Conservation (phyloP, 805 yeast species). For the Candida verbasci region DNA sequence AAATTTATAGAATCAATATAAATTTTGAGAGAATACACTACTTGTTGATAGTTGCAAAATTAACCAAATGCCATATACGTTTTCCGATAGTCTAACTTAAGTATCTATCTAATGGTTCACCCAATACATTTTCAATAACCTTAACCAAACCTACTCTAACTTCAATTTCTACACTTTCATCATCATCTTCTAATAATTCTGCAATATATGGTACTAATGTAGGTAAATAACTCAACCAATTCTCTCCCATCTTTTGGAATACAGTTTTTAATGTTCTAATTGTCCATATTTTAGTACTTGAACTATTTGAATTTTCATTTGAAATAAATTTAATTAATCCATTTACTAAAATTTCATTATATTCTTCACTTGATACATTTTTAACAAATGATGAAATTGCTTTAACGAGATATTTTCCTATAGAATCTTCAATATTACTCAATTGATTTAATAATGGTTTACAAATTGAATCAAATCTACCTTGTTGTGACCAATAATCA, state of each 20-base stretch:
- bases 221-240: slow-evolving; percentile 87
- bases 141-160: slow-evolving; percentile 87
- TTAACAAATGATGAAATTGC: slow-evolving; percentile 71
- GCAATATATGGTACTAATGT: slow-evolving; percentile 95
- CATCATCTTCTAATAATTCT: slow-evolving; percentile 92
- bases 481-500: slow-evolving; percentile 90
- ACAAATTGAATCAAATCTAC: slow-evolving; percentile 73
- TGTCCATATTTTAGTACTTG: slow-evolving; percentile 80
- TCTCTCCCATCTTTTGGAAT: slow-evolving; percentile 90
- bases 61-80: no score
- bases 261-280: slow-evolving; percentile 72
- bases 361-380: slow-evolving; percentile 63
- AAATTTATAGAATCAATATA: slow-evolving; percentile 1
- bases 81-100: slow-evolving; percentile 47
- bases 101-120: slow-evolving; percentile 90
- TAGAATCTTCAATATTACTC: slow-evolving; percentile 58
- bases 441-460: slow-evolving; percentile 64
- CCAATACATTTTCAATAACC: slow-evolving; percentile 86
- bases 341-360: slow-evolving; percentile 59
- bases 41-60: slow-evolving; percentile 4
- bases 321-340: slow-evolving; percentile 33
- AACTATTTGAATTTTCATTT: slow-evolving; percentile 48
- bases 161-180: slow-evolving; percentile 84
- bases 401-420: slow-evolving; percentile 79
- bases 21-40: slow-evolving; percentile 6